Evolutionary conservation across 2,329 filamentous ascomycete species (phyloP), one percentile per base, ranked within the genome.

Genomic region (Diaporthe sp.): DNA sequence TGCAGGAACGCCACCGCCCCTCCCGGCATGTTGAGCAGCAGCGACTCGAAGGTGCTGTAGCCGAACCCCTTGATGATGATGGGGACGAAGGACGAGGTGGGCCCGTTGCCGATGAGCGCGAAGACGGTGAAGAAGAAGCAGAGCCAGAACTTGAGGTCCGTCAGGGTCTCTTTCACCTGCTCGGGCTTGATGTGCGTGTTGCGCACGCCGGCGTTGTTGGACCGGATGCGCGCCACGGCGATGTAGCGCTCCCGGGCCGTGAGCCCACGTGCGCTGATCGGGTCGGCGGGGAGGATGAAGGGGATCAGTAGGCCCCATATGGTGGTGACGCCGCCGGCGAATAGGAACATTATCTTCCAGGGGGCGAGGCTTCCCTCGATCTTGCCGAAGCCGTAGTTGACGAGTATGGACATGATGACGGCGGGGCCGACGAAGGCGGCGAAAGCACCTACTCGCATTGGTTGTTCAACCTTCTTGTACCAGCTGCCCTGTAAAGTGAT

Each of bases 201-300:
- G 77, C 91, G 91, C 75, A 94, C 92, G 0, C 94, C 94, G 74
- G 94, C 94, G 80, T 94, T 91, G 78, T 96, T 96, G 35, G 91
- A 86, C 0, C 93, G 87, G 9, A 96, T 90, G 0, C 94, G 88
- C 76, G 94, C 94, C 30, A 95, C 85, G 0, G 92, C 93, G 56
- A 94, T 86, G 0, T 91, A 81, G 15, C 91, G 90, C 77, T 96
- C 94, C 61, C 90, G 86, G 66, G 92, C 88, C 12, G 85, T 93
- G 35, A 97, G 79, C 73, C 88, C 90, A 25, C 88, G 85, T 0
- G 88, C 88, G 0, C 88, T 88, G 0, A 86, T 80, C 27, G 92
- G 87, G 76, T 92, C 90, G 79, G 63, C 63, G 25, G 75, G 76
- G 71, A 80, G 73, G 59, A 77, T 77, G 8, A 75, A 68, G 53